Evolutionary conservation across 805 yeast genomes (phyloP), one percentile per base, ranked within the genome.

Genomic region (Yarrowia sp.): DNA sequence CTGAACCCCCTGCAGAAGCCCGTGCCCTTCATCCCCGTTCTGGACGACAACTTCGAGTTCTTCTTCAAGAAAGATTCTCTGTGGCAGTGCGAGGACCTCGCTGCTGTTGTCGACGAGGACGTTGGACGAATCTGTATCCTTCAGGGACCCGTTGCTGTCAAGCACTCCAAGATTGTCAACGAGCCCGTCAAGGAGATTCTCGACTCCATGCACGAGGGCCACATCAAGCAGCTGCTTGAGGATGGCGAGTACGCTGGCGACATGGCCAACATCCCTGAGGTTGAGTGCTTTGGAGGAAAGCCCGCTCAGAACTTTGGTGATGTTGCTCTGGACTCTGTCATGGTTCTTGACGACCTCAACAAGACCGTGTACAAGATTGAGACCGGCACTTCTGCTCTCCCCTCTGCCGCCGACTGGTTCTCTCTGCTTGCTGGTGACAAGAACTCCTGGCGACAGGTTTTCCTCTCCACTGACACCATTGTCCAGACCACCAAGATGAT

Each of bases 111-210:
- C 72, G 98, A 85, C 73, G 92, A 90, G 75, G 99, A 95, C 78
- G 98, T 95, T 70, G 93, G 93, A 80, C 90, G 99, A 85, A 94
- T 98, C n/a, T 96, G 99, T 90, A 92, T 95, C 73, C 85, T 95
- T 75, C 97, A 92, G 75, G 98, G 99, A 74, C 99, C 99, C 65
- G 98, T 95, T 73, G 97, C 99, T 74, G 97, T 97, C 74, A 92
- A 88, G 80, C 93, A 82, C 83, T 88, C 98, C 74, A 90, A 84
- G 75, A 83, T 84, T 76, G 95, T 91, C 70, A 88, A 95, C 76
- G 97, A 92, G 81, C 98, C 99, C 74, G 91, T 95, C 76, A 88
- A 90, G 79, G 90, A 89, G 53, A 92, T 95, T 73, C 81, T 95
- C 81, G 98, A 94, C 77, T 81, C 84, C 73, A 88, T 95, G 70